Evolutionary conservation across 2,329 filamentous ascomycete genomes (phyloP).

Genomic region (Zymoseptoria passerinii): DNA sequence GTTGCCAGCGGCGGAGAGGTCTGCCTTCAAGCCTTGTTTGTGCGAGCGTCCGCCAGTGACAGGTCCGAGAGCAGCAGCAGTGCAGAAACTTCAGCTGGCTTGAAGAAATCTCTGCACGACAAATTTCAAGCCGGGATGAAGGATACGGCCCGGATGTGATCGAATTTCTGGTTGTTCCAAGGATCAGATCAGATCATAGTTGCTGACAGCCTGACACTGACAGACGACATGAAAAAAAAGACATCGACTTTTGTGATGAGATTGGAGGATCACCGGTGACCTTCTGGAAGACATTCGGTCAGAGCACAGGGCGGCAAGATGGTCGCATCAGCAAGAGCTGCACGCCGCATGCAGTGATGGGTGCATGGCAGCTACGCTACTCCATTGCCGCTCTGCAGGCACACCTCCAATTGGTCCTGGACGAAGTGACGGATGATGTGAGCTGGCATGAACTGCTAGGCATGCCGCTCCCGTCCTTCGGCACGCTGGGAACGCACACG

Average conservation of each 20-base stretch:
- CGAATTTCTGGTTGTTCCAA: neutral
- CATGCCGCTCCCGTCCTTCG: neutral
- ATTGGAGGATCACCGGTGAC: neutral
- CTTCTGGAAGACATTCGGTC: neutral
- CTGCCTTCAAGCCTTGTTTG: neutral
- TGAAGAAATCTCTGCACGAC: neutral
- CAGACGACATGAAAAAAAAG: neutral
- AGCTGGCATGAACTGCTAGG: neutral
- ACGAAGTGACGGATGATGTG: neutral
- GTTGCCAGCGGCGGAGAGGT: neutral
- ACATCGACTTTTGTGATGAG: neutral
- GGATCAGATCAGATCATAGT: neutral
- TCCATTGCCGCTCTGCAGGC: neutral
- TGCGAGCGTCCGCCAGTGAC: neutral
- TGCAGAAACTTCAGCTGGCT: neutral
- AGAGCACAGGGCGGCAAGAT: neutral
- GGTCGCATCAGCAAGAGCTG: neutral
- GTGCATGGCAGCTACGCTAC: neutral
- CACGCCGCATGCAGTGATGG: neutral
- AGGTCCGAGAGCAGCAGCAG: neutral
- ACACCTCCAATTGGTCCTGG: neutral
- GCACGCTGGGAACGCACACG: neutral
- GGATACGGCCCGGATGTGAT: neutral
- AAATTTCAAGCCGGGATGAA: neutral
- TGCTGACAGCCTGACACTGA: too few species aligned